A percentile compares a stretch with the other conserved stretches of the same genome.
These are phyloP conservation scores for Choanephora cucurbitarum DNA, from an alignment of 371 early-diverging fungal species.

Conservation along the genomic window DNA sequence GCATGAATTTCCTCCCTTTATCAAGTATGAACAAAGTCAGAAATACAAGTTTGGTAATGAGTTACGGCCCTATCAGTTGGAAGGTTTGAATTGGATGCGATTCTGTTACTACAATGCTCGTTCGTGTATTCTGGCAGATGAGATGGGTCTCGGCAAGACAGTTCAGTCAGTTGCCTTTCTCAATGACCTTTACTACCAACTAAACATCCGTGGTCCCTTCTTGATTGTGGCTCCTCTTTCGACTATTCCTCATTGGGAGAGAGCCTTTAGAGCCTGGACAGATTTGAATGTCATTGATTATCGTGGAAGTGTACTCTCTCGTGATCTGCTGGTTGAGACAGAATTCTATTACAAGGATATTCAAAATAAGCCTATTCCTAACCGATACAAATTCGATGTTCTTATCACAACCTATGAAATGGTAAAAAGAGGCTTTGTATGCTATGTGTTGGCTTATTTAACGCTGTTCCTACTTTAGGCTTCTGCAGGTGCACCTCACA, in stretches of 20 bases:
- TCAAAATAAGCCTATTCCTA: constrained; percentile 44
- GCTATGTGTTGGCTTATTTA: neutral
- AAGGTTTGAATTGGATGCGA: constrained; percentile 70
- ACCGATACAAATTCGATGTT: constrained; percentile 77
- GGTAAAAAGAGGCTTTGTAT: constrained; percentile 29
- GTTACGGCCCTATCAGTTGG: constrained; percentile 68
- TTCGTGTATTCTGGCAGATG: constrained; percentile 81
- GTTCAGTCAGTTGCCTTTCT: constrained; percentile 77
- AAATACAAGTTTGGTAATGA: constrained; percentile 70
- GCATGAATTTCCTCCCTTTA: constrained; percentile 53
- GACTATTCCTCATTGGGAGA: constrained; percentile 70
- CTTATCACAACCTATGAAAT: constrained; percentile 86
- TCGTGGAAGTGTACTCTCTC: constrained; percentile 57
- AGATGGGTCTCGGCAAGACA: constrained; percentile 81
- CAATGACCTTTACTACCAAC: constrained; percentile 60
- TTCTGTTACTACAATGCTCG: constrained; percentile 69
- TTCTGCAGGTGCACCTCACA: constrained; percentile 61
- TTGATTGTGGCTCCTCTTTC: constrained; percentile 76
- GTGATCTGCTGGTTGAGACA: constrained; percentile 62
- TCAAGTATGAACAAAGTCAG: constrained; percentile 43
- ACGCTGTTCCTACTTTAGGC: constrained; percentile 8
- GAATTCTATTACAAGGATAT: constrained; percentile 70
- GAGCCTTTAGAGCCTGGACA: constrained; percentile 75
- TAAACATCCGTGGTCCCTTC: constrained; percentile 64
- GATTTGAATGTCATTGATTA: constrained; percentile 72